Evolutionary conservation across 371 early-diverging fungal genomes (phyloP).

Genomic region (Lichtheimia ramosa): DNA sequence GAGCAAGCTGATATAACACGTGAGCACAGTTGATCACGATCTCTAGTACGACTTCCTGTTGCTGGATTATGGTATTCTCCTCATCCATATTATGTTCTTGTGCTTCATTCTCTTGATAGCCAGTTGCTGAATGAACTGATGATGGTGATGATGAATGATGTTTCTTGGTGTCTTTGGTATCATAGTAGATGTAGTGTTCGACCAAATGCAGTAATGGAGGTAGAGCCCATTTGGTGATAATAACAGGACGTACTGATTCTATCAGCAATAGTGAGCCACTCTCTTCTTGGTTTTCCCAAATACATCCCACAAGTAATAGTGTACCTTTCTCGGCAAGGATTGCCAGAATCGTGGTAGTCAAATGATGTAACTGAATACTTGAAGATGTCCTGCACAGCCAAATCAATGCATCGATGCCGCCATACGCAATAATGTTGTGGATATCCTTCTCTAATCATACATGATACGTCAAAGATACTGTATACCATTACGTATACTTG

Average conservation of each 20-base stretch:
- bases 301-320: background rate
- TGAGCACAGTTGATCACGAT: constrained; percentile 46
- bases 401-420: constrained; percentile 62
- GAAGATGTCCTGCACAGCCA: constrained; percentile 54
- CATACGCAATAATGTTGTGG: constrained; percentile 54
- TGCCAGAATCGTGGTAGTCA: constrained; percentile 55
- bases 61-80: background rate
- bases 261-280: background rate
- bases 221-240: constrained; percentile 54
- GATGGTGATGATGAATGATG: constrained; percentile 4
- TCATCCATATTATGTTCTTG: background rate
- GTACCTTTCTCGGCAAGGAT: constrained; percentile 48
- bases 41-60: constrained; percentile 28
- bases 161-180: constrained; percentile 6
- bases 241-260: constrained; percentile 51
- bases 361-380: constrained; percentile 48
- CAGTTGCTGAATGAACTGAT: constrained; percentile 8
- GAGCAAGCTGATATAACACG: constrained; percentile 40
- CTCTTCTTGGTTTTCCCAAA: background rate
- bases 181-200: constrained; percentile 20
- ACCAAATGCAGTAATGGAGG: constrained; percentile 42
- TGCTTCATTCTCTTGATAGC: constrained; percentile 6
- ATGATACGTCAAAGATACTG: too few species aligned
- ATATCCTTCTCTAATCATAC: constrained; percentile 49
- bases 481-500: background rate